Evolutionary conservation across 2,329 filamentous ascomycete genomes (phyloP), one percentile per base, ranked within the genome.

Genomic region (Cytospora mali): DNA sequence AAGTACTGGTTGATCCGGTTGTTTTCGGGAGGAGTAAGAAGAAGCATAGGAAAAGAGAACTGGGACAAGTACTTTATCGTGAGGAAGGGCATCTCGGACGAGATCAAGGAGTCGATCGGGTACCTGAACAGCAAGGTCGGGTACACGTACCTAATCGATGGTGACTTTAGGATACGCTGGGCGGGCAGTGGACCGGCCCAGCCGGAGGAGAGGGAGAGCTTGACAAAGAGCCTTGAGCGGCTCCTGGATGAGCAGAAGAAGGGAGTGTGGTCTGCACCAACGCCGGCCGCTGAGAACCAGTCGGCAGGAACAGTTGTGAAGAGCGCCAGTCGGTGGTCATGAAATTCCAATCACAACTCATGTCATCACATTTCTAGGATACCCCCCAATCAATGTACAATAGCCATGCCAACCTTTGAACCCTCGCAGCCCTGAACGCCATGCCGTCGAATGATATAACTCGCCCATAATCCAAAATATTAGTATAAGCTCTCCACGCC

Each of bases 61-160:
- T 86, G 85, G 82, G 78, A 76, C 54, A 80, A 79, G 69, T 89
- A 90, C 73, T 87, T 90, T 67, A 70, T 89, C 33, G 82, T 90
- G 23, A 78, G 78, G 57, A 80, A 76, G 64, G 86, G 84, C 46
- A 72, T 89, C 58, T 82, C 84, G 0, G 83, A 87, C 58, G 80
- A 86, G 61, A 84, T 89, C 61, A 80, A 83, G 58, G 86, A 89
- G 74, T 80, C 78, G 46, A 85, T 90, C 65, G 88, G 87, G 13
- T 69, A 96, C 73, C 79, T 96, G 72, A 99, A 99, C 76, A 88
- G 87, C 68, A 96, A 93, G 76, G 94, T 97, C 35, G 94, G 93
- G 42, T 98, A 97, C 77, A 89, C 93, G 5, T 99, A 97, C 76
- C 81, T 99, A 54, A 81, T 99, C 63, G 95, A 99, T 74, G 82